phyloP scores from a whole-genome alignment of 2,329 filamentous ascomycete genomes.

The Ophiostoma sp. region DNA sequence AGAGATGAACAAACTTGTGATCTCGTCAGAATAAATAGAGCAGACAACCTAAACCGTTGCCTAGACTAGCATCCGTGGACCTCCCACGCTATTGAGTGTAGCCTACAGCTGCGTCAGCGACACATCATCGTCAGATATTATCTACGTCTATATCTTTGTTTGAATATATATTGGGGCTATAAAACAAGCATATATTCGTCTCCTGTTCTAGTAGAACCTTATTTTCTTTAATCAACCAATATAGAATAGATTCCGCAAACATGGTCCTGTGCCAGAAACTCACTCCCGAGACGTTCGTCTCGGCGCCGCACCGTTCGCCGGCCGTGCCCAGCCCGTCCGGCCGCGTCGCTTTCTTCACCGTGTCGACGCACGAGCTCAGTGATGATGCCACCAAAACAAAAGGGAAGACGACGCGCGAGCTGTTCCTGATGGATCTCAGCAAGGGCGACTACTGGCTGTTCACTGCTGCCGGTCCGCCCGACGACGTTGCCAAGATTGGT shows the following conservation, averaged over 20 bases:
- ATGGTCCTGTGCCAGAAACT: slow-evolving; percentile 28
- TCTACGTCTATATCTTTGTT: too few species aligned
- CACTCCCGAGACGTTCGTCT: slow-evolving; percentile 28
- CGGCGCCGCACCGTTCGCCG: slow-evolving; percentile 26
- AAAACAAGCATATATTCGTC: too few species aligned
- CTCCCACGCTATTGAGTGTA: background rate
- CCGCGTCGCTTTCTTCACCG: slow-evolving; percentile 35
- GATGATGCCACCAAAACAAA: slow-evolving; percentile 24
- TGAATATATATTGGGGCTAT: too few species aligned
- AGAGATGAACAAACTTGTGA: too few species aligned
- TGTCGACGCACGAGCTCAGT: slow-evolving; percentile 35
- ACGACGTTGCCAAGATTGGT: slow-evolving; percentile 31
- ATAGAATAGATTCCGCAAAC: background rate
- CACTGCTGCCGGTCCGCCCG: slow-evolving; percentile 25
- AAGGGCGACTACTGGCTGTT: slow-evolving; percentile 29
- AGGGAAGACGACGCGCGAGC: slow-evolving; percentile 32
- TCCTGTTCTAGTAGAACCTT: too few species aligned
- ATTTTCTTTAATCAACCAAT: background rate
- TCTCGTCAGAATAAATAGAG: too few species aligned
- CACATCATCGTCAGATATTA: background rate
- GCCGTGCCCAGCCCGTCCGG: slow-evolving; percentile 38
- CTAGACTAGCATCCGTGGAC: slow-evolving; percentile 7
- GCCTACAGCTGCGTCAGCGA: background rate
- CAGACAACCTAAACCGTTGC: background rate
- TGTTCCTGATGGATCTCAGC: slow-evolving; percentile 34